Evolutionary conservation across 768 basidiomycete genomes (phyloP).

Genomic region (Serendipita sp.): DNA sequence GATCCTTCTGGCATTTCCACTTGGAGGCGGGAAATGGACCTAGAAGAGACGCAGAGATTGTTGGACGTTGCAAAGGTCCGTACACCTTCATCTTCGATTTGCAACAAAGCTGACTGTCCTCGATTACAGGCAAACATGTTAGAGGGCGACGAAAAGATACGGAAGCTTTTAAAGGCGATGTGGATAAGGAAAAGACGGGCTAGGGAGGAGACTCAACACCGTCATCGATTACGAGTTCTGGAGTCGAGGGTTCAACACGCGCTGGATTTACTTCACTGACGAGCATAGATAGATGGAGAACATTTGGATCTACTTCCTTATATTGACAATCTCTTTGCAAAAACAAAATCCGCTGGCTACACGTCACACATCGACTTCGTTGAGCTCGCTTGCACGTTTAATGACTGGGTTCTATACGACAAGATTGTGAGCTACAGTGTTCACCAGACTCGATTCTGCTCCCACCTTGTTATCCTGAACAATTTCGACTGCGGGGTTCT

Average conservation of each 20-base stretch:
- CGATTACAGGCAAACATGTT: slow-evolving; percentile 11
- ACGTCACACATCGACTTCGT: background rate
- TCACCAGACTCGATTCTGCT: background rate
- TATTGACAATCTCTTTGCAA: no score
- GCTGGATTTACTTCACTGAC: no score
- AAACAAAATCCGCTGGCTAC: no score
- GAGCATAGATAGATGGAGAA: no score
- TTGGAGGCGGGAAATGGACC: slow-evolving; percentile 11
- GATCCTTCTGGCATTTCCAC: slow-evolving; percentile 14
- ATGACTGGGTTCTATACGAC: background rate
- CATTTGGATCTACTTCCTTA: no score
- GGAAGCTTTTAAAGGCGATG: slow-evolving; percentile 12
- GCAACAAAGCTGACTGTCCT: background rate
- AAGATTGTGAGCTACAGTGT: background rate
- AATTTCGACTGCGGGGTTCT: background rate
- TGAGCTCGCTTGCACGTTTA: background rate
- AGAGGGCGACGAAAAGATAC: slow-evolving; percentile 13
- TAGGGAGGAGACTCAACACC: slow-evolving; percentile 3
- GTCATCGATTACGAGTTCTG: background rate
- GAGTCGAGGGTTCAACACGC: background rate
- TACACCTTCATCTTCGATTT: background rate
- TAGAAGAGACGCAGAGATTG: slow-evolving; percentile 13
- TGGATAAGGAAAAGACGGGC: slow-evolving; percentile 15
- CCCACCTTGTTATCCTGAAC: background rate
- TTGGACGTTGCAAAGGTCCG: slow-evolving; percentile 13